These are phyloP conservation scores for Zostera marina DNA, from an alignment of 116 monocot genomes.

Conservation along the genomic window DNA sequence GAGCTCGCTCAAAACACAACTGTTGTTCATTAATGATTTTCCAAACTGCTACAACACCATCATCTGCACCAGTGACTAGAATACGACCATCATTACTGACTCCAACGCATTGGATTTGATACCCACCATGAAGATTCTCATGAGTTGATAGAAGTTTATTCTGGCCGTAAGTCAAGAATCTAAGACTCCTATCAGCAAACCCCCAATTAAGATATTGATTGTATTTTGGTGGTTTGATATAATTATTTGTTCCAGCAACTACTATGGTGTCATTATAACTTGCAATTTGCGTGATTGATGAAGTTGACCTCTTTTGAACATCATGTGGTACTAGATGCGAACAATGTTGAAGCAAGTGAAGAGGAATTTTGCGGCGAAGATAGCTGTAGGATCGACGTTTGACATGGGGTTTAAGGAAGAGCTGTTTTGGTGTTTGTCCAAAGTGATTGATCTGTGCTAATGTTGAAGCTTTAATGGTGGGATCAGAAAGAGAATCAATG, in stretches of 20 bases:
- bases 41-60: conserved; percentile 81
- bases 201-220: conserved; percentile 89
- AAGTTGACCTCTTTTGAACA: conserved; percentile 29
- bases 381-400: conserved; percentile 23
- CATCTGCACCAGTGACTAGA: conserved; percentile 82
- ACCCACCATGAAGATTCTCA: conserved; percentile 86
- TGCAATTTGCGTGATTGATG: conserved; percentile 59
- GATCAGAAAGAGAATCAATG: conserved; percentile 93
- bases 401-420: conserved; percentile 78
- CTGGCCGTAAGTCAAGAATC: conserved; percentile 84
- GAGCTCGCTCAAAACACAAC: conserved; percentile 36
- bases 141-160: conserved; percentile 78
- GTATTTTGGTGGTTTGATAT: conserved; percentile 67
- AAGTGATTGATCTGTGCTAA: conserved; percentile 98
- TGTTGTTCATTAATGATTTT: conserved; percentile 37
- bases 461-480: conserved; percentile 95
- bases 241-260: conserved; percentile 36
- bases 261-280: conserved; percentile 67
- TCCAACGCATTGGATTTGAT: conserved; percentile 82
- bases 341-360: conserved; percentile 62
- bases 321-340: conserved; percentile 44
- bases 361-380: conserved; percentile 37
- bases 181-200: conserved; percentile 83
- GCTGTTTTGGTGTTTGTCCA: conserved; percentile 96
- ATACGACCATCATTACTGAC: conserved; percentile 77